Percentiles rank a stretch among this genome's conserved stretches.
Evolutionary conservation across 2,329 filamentous ascomycete genomes (phyloP).

Genomic region (Paraconiothyrium sp.): DNA sequence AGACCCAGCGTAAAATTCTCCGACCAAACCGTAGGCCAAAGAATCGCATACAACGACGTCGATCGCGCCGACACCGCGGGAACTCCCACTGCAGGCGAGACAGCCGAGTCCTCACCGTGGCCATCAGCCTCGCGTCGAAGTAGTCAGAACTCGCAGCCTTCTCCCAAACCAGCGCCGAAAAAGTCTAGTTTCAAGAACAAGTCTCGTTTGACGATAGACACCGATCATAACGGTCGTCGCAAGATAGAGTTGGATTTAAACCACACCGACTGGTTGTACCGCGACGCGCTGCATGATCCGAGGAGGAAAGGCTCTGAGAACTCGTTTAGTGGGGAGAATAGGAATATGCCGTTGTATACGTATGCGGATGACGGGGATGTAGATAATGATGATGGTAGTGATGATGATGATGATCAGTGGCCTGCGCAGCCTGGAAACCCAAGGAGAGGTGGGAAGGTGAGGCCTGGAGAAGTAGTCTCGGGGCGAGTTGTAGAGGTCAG

Average conservation of each 20-base stretch:
- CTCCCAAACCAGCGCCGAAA: neutral
- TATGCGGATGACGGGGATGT: neutral
- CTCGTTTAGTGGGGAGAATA: neutral
- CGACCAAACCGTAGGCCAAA: slow-evolving; percentile 17
- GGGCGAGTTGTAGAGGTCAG: neutral
- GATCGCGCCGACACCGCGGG: slow-evolving; percentile 12
- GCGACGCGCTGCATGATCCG: neutral
- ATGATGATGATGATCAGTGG: neutral
- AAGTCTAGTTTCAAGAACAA: slow-evolving; percentile 2
- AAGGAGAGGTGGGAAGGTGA: neutral
- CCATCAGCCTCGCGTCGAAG: neutral
- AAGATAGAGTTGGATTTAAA: neutral
- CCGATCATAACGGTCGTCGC: neutral
- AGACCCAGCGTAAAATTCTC: slow-evolving; percentile 27
- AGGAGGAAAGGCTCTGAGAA: neutral
- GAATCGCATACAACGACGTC: slow-evolving; percentile 22
- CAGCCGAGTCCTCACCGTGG: neutral
- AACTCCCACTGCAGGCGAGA: neutral
- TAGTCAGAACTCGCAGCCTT: neutral
- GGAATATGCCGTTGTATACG: neutral
- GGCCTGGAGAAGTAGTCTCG: neutral
- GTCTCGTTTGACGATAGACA: neutral
- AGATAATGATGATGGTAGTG: neutral
- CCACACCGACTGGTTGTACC: neutral
- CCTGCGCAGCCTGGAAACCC: neutral